Base-by-base conservation (phyloP, 108 stramenopile genomes). In the Cylindrotheca closterium region DNA sequence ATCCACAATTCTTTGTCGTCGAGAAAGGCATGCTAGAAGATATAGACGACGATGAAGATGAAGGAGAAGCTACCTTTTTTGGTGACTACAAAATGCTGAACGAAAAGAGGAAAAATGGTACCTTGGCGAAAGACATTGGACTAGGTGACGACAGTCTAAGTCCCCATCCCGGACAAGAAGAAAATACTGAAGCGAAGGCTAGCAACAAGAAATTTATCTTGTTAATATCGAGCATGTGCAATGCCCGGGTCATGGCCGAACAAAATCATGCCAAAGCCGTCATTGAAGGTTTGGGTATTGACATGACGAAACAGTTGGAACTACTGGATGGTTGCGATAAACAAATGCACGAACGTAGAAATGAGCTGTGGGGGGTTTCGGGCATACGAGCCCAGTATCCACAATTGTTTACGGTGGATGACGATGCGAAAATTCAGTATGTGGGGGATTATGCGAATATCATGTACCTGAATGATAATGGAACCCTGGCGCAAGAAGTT, bases 1-100 rank as follows among this genome's bases (percentile, higher is more conserved):
- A 82, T 65, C 88, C 88, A 8, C 88, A 89, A 58, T 84, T 89
- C 51, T 89, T 85, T 64, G 67, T 85, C 34, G 55, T 70, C 30
- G 34, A 73, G 55, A 7, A 42, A 42, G 42, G 42, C 27, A 74
- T n/a, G n/a, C n/a, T n/a, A n/a, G n/a, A n/a, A n/a, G n/a, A n/a
- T n/a, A n/a, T n/a, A n/a, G n/a, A n/a, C n/a, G n/a, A n/a, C n/a
- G n/a, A n/a, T n/a, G n/a, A n/a, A n/a, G n/a, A n/a, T n/a, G 37
- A 42, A 15, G 37, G 37, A 42, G 37, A 15, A 15, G 15, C 37
- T 10, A 10, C 37, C 17, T 63, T 63, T 51, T 51, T 63, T 46
- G 62, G 62, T 29, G 62, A 63, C 49, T 63, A 27, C 25, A 29
- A 63, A 29, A 12, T 21, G 18, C 18, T 63, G 10, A 50, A 63